These are phyloP conservation scores for Crotalaria pallida DNA, from an alignment of 306 rosid species.

Conservation along the genomic window DNA sequence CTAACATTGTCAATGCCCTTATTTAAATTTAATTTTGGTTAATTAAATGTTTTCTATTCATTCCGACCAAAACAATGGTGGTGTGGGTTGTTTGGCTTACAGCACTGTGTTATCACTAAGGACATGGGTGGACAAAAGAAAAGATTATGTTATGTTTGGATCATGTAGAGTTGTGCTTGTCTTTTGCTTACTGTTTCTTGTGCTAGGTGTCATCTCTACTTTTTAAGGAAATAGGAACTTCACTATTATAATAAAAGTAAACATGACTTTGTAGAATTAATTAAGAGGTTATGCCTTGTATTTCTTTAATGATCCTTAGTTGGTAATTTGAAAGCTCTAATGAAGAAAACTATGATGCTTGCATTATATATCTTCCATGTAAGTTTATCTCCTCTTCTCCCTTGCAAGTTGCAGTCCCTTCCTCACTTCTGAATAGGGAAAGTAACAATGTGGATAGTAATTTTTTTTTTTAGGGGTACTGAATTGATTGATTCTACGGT, in stretches of 20 bases:
- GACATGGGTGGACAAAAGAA: not conserved
- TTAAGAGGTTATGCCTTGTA: not conserved
- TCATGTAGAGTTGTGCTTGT: not conserved
- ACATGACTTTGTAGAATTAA: not conserved
- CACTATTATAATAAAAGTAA: not conserved
- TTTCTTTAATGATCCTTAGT: not conserved
- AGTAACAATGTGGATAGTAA: not conserved
- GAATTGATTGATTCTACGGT: no score
- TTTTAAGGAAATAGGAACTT: slow-evolving; percentile 6
- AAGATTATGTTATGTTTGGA: not conserved
- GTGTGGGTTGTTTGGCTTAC: not conserved
- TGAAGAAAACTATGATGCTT: slow-evolving; percentile 5
- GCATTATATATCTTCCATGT: not conserved
- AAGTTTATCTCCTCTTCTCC: not conserved
- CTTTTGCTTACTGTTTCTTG: not conserved
- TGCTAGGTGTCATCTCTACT: not conserved
- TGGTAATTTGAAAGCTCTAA: not conserved
- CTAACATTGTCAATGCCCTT: not conserved
- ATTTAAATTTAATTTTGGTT: not conserved
- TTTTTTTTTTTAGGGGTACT: no score
- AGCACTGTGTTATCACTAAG: not conserved
- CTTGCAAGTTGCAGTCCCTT: not conserved
- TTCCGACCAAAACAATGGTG: not conserved
- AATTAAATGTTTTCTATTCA: not conserved
- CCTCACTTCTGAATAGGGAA: not conserved